Conservation (phyloP, 1,284 basidiomycete genomes). For the Puccinia coronata region DNA sequence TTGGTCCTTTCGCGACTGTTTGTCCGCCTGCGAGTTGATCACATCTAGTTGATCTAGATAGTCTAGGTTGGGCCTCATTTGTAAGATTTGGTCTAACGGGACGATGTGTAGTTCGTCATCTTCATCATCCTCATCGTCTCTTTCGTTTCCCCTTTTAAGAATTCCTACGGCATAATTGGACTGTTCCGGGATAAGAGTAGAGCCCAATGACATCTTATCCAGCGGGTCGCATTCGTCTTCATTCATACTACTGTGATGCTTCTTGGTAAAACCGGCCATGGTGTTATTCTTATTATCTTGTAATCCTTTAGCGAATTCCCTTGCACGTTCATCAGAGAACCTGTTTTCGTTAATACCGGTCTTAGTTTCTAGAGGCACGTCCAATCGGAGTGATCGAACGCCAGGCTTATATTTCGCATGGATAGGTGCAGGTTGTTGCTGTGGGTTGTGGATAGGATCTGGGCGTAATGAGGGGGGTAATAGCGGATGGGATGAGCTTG, state of each 20-base stretch:
- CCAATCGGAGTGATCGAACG: conserved; percentile 54
- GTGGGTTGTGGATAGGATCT: conserved; percentile 48
- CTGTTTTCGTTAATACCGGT: conserved; percentile 51
- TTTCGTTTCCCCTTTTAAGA: conserved; percentile 53
- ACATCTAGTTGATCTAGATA: conserved; percentile 56
- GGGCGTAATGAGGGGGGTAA: conserved; percentile 55
- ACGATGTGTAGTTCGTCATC: conserved; percentile 56
- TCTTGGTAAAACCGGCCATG: conserved; percentile 48
- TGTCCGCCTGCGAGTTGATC: conserved; percentile 51
- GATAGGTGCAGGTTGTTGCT: conserved; percentile 47
- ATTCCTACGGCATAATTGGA: conserved; percentile 57
- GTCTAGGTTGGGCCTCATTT: conserved; percentile 55
- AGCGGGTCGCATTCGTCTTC: conserved; percentile 51
- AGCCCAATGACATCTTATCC: conserved; percentile 54
- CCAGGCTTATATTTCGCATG: conserved; percentile 54
- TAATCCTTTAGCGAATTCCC: conserved; percentile 53
- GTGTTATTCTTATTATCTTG: conserved; percentile 51
- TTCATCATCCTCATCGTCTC: conserved; percentile 48
- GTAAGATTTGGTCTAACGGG: conserved; percentile 56
- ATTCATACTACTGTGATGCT: conserved; percentile 8
- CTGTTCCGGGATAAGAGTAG: conserved; percentile 55
- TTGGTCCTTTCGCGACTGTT: conserved; percentile 51
- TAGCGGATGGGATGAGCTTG: conserved; percentile 54
- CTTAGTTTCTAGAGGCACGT: conserved; percentile 54
- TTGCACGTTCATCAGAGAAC: conserved; percentile 55